Percentiles rank a stretch among this genome's conserved stretches.
Evolutionary conservation across 1,284 basidiomycete species (phyloP).

Genomic region (Leccinum pachyderme): DNA sequence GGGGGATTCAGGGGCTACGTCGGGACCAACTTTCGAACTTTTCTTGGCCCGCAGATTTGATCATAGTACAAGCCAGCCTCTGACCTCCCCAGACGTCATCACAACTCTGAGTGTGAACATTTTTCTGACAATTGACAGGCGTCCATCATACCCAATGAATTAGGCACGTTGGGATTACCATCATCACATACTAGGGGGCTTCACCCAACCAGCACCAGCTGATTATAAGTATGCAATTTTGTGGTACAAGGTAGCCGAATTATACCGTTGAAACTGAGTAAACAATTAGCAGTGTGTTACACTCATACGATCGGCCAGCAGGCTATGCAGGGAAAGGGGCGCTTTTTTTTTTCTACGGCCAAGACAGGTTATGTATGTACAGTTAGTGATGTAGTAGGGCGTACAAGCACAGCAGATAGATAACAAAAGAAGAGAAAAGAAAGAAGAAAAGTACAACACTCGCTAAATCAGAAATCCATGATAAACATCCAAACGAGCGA

Average conservation of each 20-base stretch:
- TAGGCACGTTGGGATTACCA: too few species aligned
- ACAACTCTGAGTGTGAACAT: too few species aligned
- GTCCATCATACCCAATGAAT: too few species aligned
- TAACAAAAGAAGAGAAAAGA: background rate
- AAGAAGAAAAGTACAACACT: background rate
- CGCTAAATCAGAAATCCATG: background rate
- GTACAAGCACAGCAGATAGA: background rate
- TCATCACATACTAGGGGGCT: too few species aligned
- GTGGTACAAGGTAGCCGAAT: too few species aligned
- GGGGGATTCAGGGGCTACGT: background rate
- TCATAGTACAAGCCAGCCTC: background rate
- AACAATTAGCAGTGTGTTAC: too few species aligned
- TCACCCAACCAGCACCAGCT: too few species aligned
- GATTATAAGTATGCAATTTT: too few species aligned
- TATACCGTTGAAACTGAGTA: too few species aligned
- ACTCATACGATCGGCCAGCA: too few species aligned
- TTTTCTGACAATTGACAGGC: too few species aligned
- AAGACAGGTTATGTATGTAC: background rate
- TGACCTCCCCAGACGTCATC: background rate
- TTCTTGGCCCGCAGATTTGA: background rate
- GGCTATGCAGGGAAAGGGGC: background rate
- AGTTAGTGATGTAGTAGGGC: background rate
- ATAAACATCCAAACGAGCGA: background rate
- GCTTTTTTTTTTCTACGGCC: background rate
- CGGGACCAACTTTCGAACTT: too few species aligned